These are phyloP conservation scores for Dendrobium nobile DNA, from an alignment of 106 monocot species.

Conservation along the genomic window DNA sequence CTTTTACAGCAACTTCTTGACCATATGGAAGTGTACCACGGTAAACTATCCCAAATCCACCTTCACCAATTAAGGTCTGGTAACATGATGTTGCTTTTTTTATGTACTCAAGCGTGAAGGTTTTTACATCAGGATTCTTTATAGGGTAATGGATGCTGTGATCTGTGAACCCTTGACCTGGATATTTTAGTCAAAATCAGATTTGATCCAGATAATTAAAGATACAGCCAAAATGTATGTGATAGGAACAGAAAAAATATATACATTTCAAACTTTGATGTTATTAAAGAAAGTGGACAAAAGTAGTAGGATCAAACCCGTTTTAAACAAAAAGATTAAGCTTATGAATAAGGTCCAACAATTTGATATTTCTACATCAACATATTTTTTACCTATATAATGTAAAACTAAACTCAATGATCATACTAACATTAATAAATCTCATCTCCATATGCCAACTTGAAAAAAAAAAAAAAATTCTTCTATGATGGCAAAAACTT, in stretches of 20 bases:
- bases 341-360: no score
- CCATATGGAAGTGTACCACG: slow-evolving; percentile 42
- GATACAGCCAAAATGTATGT: not conserved
- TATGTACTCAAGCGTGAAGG: slow-evolving; percentile 35
- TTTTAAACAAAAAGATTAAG: no score
- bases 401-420: no score
- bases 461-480: no score
- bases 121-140: slow-evolving; percentile 23
- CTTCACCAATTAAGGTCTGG: slow-evolving; percentile 50
- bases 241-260: not conserved
- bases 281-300: no score
- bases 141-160: slow-evolving; percentile 13
- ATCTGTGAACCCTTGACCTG: slow-evolving; percentile 30
- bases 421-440: no score
- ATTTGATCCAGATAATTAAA: not conserved
- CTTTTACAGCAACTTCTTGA: slow-evolving; percentile 63
- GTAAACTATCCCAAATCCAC: slow-evolving; percentile 62
- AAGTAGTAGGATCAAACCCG: no score
- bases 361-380: no score
- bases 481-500: no score
- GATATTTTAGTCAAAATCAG: slow-evolving; percentile 8
- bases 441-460: no score
- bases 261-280: no score
- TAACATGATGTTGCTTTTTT: slow-evolving; percentile 35
- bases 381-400: no score